Conservation (phyloP, 805 yeast species). For the Ogataea allantospora region DNA sequence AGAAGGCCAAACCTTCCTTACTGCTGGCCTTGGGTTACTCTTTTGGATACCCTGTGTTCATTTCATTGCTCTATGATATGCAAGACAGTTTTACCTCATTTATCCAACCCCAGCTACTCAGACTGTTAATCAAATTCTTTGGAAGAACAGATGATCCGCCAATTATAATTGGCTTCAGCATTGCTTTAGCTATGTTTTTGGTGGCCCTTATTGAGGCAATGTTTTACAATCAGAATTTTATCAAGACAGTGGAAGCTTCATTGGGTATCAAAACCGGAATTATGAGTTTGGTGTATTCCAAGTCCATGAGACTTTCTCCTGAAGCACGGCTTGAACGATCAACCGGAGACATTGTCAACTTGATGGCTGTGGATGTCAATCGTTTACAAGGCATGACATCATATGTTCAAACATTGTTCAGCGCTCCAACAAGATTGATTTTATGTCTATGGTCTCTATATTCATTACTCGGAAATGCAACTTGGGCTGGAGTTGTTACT, state of each 20-base stretch:
- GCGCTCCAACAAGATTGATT: constrained; percentile 57
- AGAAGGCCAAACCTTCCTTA: constrained; percentile 30
- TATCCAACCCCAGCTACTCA: constrained; percentile 57
- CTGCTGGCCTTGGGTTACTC: constrained; percentile 37
- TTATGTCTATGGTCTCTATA: constrained; percentile 55
- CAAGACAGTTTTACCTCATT: constrained; percentile 39
- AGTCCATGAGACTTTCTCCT: constrained; percentile 66
- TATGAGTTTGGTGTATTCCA: constrained; percentile 65
- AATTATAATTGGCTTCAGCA: constrained; percentile 55
- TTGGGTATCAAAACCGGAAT: constrained; percentile 64
- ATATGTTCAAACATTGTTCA: constrained; percentile 51
- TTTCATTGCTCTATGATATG: constrained; percentile 38
- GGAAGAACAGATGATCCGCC: constrained; percentile 37
- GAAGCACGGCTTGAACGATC: constrained; percentile 58
- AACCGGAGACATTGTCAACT: constrained; percentile 78
- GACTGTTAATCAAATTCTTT: constrained; percentile 48
- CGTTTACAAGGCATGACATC: constrained; percentile 60
- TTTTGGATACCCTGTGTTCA: constrained; percentile 37
- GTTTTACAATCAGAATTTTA: constrained; percentile 66
- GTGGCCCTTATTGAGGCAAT: constrained; percentile 60
- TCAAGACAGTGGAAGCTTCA: constrained; percentile 57
- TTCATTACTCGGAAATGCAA: constrained; percentile 55
- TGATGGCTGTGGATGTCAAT: constrained; percentile 73
- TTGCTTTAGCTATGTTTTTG: constrained; percentile 62
- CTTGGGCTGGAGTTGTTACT: constrained; percentile 54